Conservation (phyloP, 345 rosid species). For the Geranium rotundifolium region DNA sequence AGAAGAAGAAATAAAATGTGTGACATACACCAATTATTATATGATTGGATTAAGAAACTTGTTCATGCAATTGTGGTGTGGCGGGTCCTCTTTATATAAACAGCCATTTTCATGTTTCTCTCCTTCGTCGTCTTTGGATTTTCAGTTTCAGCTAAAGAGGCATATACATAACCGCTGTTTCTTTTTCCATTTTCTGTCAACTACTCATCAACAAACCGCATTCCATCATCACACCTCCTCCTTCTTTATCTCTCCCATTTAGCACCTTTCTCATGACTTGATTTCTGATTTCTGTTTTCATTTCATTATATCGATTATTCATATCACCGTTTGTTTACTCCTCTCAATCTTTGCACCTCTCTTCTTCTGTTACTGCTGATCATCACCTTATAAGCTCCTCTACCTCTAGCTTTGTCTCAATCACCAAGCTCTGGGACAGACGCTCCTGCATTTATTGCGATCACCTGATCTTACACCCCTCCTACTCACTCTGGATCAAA, state of each 20-base stretch:
- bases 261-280: slow-evolving; percentile 13
- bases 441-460: slow-evolving; percentile 50
- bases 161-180: slow-evolving; percentile 19
- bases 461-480: slow-evolving; percentile 34
- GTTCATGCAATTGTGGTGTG: background rate
- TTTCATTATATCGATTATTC: background rate
- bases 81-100: background rate
- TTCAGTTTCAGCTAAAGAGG: slow-evolving; percentile 14
- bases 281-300: background rate
- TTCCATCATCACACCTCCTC: slow-evolving; percentile 8
- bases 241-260: slow-evolving; percentile 7
- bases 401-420: background rate
- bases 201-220: slow-evolving; percentile 17
- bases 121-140: background rate
- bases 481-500: background rate
- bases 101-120: background rate
- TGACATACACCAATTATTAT: no score
- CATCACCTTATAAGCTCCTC: background rate
- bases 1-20: no score
- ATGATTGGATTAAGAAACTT: no score
- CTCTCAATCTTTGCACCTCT: background rate
- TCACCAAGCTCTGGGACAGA: background rate
- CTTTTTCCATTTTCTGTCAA: slow-evolving; percentile 13
- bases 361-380: background rate
- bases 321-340: background rate